Evolutionary conservation across 345 rosid species (phyloP).

Genomic region (Salix brachista): DNA sequence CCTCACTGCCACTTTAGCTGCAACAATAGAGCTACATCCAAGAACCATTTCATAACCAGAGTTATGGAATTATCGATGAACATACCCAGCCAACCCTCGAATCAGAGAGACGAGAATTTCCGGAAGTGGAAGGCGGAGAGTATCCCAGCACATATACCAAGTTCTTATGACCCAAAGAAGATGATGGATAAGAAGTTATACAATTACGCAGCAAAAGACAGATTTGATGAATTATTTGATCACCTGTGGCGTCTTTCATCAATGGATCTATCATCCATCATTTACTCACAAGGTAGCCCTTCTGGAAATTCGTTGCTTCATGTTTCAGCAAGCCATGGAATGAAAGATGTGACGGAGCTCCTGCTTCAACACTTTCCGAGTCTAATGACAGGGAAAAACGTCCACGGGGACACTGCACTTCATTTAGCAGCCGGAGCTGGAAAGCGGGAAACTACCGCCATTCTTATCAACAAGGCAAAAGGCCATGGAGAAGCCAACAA

Average conservation of each 20-base stretch:
- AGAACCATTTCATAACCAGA: not conserved
- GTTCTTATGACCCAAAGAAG: no score
- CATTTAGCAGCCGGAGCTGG: slow-evolving; percentile 1
- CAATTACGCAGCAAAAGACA: no score
- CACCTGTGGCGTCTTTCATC: not conserved
- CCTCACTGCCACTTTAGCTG: no score
- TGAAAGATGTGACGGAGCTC: not conserved
- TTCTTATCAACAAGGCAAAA: not conserved
- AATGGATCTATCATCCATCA: not conserved
- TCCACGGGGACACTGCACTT: not conserved
- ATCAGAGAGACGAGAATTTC: not conserved
- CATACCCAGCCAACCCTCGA: not conserved
- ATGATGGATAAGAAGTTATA: no score
- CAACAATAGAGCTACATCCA: not conserved
- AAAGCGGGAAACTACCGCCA: not conserved
- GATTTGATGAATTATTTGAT: not conserved
- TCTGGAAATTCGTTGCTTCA: slow-evolving; percentile 9
- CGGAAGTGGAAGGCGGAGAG: not conserved
- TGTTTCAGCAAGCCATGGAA: not conserved
- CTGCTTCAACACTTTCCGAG: not conserved
- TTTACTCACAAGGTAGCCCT: not conserved
- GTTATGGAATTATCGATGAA: not conserved
- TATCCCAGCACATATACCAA: no score
- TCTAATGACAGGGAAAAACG: not conserved
- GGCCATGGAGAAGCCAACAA: no score